Conservation (phyloP, 2,329 filamentous ascomycete species). For the Biscogniauxia mediterranea region DNA sequence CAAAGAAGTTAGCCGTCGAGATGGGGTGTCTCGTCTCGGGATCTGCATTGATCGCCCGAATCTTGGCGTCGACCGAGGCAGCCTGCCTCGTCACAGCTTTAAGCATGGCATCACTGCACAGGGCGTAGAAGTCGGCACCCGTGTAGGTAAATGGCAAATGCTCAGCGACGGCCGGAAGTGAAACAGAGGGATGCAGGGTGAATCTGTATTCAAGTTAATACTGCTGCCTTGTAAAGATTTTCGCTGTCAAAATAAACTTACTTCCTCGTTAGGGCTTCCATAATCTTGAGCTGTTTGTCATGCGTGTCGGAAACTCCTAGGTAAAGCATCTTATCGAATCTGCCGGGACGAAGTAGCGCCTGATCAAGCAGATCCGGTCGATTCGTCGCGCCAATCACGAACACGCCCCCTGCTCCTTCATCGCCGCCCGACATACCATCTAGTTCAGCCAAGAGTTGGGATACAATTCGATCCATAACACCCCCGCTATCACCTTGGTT, state of each 20-base stretch:
- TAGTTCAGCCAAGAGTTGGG: constrained; percentile 88
- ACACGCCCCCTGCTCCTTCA: constrained; percentile 78
- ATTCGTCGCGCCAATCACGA: constrained; percentile 96
- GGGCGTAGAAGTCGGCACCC: constrained; percentile 92
- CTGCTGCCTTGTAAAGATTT: background rate
- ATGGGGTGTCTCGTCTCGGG: constrained; percentile 49
- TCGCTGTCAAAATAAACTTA: constrained; percentile 44
- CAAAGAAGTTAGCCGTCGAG: constrained; percentile 92
- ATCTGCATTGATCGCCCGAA: constrained; percentile 63
- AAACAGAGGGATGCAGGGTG: constrained; percentile 75
- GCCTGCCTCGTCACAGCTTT: constrained; percentile 95
- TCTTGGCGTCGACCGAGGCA: constrained; percentile 77
- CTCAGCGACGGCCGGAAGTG: constrained; percentile 70
- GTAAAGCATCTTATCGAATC: constrained; percentile 99
- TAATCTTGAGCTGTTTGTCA: constrained; percentile 90
- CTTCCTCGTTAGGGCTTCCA: constrained; percentile 94
- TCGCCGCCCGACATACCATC: constrained; percentile 97
- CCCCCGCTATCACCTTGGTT: constrained; percentile 97
- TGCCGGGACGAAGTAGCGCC: constrained; percentile 80
- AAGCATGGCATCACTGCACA: constrained; percentile 98
- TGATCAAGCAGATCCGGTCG: constrained; percentile 89
- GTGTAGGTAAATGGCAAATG: constrained; percentile 93
- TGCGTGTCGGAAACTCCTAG: constrained; percentile 95
- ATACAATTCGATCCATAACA: constrained; percentile 97
- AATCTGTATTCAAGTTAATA: constrained; percentile 56